phyloP scores from a whole-genome alignment of 768 basidiomycete species.

The Boletellus ananas region DNA sequence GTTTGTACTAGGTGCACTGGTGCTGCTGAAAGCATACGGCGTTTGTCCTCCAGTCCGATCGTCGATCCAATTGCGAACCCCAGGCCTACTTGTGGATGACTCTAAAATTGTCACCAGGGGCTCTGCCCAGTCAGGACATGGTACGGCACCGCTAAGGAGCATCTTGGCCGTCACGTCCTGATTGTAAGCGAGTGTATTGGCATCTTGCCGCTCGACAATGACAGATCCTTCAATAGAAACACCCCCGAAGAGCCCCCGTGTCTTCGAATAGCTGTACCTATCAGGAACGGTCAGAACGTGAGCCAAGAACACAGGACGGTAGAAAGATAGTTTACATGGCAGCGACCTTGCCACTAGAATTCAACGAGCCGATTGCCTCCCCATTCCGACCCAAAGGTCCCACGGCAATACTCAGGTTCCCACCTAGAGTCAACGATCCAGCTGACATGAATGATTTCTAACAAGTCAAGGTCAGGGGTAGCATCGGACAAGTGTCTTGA shows the following conservation, averaged over 20 bases:
- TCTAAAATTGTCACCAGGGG: constrained; percentile 72
- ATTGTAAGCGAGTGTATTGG: constrained; percentile 78
- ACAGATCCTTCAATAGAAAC: constrained; percentile 85
- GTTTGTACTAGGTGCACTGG: constrained; percentile 5
- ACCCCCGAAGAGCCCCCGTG: constrained; percentile 91
- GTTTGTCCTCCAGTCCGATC: constrained; percentile 40
- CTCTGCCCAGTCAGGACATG: constrained; percentile 77
- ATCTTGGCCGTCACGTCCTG: constrained; percentile 71
- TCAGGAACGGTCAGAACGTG: background rate
- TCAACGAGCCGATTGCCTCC: constrained; percentile 83
- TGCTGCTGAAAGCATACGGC: constrained; percentile 53
- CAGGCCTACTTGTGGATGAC: constrained; percentile 65
- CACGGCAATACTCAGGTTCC: constrained; percentile 84
- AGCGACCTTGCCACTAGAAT: constrained; percentile 80
- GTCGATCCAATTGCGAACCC: constrained; percentile 61
- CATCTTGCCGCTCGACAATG: constrained; percentile 92
- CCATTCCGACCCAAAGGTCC: constrained; percentile 93
- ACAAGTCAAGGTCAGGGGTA: constrained; percentile 16
- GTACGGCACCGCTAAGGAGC: constrained; percentile 74
- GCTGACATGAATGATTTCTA: constrained; percentile 91
- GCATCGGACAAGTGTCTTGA: background rate
- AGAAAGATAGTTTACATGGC: constrained; percentile 62
- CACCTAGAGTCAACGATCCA: constrained; percentile 85
- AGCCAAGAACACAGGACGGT: background rate
- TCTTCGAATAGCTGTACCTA: constrained; percentile 90